Evolutionary conservation across 306 rosid species (phyloP), one percentile per base, ranked within the genome.

Genomic region (Begonia loranthoides): DNA sequence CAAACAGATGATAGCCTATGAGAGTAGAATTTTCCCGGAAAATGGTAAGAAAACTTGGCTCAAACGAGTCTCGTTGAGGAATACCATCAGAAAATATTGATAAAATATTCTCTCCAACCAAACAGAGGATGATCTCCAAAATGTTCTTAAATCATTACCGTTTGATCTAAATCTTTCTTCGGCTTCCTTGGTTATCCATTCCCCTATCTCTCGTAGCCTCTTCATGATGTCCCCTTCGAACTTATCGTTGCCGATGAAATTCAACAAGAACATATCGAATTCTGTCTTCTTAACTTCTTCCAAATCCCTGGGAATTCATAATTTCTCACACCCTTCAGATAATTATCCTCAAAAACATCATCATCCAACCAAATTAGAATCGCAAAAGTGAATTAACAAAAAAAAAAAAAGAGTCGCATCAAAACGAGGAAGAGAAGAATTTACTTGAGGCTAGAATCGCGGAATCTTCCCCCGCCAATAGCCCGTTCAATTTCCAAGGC

Each of bases 381-480:
- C 47, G 10, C 47, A 12, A 6, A 1, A 43, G 4, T 10, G n/a
- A 9, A 41, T 41, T 41, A 41, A 41, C 13, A 41, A 9, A 41
- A 41, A 41, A 41, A 1, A 5, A 39, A 39, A 39, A 39, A 10
- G 10, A 41, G 13, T 10, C 15, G 47, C 47, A 43, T 43, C 7
- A 12, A 43, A n/a, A 43, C 1, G 34, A 34, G 50, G 51, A 10
- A 16, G 2, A 15, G 44, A 48, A 62, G 47, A 6, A 43, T 15
- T 28, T 70, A 65, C 95, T 57, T 65, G 48, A 74, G 75, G 46
- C 80, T 83, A 36, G 72, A 56, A 52, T 90, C 93, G 19, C 95
- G 75, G 62, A 82, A 90, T 59, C 97, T 80, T 49, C 97, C 97
- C 1, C 79, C 94, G 0, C 97, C 87, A 9, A 85, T 68, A 13